Conservation (phyloP, 1,284 basidiomycete species). For the Xerocomus minutiporus region DNA sequence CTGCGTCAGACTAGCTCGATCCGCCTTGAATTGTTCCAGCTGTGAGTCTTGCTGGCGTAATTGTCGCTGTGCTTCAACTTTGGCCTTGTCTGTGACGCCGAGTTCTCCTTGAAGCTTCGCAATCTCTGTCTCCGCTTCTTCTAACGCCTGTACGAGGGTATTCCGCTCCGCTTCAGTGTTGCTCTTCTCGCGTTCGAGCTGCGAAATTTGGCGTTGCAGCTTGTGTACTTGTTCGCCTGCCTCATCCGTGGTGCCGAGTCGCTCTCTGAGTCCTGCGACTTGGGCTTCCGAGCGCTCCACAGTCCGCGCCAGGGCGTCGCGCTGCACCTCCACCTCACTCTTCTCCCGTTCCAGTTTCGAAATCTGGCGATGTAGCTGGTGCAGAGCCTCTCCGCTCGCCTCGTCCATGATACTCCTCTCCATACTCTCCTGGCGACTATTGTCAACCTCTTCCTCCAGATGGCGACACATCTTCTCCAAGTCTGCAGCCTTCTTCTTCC, state of each 20-base stretch:
- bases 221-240: no score
- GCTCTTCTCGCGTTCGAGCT: no score
- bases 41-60: neutral
- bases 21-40: neutral
- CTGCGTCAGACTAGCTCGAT: neutral
- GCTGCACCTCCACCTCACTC: conserved; percentile 11
- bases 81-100: no score
- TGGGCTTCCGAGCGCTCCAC: neutral
- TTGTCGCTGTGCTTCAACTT: neutral
- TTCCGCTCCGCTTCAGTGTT: no score
- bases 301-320: neutral
- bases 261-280: neutral
- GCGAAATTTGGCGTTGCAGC: no score
- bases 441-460: conserved; percentile 68
- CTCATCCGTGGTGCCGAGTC: neutral
- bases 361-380: conserved; percentile 51
- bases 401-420: conserved; percentile 76
- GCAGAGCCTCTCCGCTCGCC: conserved; percentile 64
- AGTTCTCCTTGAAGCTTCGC: no score
- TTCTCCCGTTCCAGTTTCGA: conserved; percentile 23
- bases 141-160: no score
- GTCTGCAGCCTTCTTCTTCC: conserved; percentile 71
- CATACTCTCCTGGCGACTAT: conserved; percentile 59
- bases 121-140: no score
- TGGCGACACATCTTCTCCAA: conserved; percentile 58